phyloP scores from a whole-genome alignment of 192 early-diverging fungal genomes.

The Kappamyces sp. region DNA sequence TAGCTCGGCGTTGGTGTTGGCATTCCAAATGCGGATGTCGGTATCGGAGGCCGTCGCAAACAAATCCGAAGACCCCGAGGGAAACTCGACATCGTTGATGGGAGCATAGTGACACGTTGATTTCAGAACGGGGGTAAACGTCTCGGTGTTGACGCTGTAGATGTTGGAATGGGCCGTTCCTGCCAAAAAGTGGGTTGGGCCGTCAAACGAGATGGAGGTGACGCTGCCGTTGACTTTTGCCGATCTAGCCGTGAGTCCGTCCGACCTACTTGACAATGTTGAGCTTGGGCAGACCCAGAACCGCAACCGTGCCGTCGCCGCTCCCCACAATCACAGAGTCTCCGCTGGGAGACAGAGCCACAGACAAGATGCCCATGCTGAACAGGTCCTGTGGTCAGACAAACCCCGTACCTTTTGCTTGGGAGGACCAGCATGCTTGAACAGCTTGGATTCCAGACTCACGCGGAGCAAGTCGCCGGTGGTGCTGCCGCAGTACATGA shows the following conservation, averaged over 20 bases:
- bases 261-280: conserved; percentile 46
- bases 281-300: conserved; percentile 40
- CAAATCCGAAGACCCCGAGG: conserved; percentile 45
- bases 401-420: conserved; percentile 41
- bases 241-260: conserved; percentile 18
- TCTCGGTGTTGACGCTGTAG: conserved; percentile 33
- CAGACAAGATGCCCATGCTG: conserved; percentile 45
- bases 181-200: conserved; percentile 30
- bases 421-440: conserved; percentile 51
- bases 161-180: conserved; percentile 51
- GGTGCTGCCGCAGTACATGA: conserved; percentile 57
- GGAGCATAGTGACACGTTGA: conserved; percentile 47
- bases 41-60: conserved; percentile 55
- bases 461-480: conserved; percentile 53
- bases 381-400: conserved; percentile 39
- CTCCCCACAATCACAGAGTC: conserved; percentile 42
- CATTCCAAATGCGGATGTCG: conserved; percentile 54
- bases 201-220: conserved; percentile 47
- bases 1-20: conserved; percentile 39
- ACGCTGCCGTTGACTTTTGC: conserved; percentile 53
- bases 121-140: conserved; percentile 33
- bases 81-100: conserved; percentile 51
- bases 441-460: conserved; percentile 40
- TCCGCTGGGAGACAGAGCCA: conserved; percentile 31
- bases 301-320: conserved; percentile 51